Percentiles rank a stretch among this genome's conserved stretches.
Evolutionary conservation across 805 yeast species (phyloP).

Genomic region (Tetrapisispora nanseiensis): DNA sequence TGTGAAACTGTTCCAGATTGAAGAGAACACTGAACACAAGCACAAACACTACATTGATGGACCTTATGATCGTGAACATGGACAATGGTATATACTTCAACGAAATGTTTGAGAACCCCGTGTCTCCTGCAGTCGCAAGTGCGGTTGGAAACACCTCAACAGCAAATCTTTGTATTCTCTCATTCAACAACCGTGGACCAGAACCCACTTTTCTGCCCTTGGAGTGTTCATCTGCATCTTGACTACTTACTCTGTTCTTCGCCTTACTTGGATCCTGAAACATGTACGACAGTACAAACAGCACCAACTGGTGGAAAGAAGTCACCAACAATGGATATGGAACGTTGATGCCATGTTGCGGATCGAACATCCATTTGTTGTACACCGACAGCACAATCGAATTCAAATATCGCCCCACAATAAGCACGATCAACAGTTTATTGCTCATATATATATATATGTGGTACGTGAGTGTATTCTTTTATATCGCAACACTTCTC

Average conservation of each 20-base stretch:
- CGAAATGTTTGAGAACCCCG: constrained; percentile 84
- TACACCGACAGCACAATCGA: constrained; percentile 66
- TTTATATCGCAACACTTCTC: too few species aligned
- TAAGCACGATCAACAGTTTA: background rate
- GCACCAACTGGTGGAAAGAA: constrained; percentile 69
- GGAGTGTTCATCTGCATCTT: background rate
- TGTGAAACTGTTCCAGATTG: constrained; percentile 61
- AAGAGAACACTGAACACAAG: constrained; percentile 78
- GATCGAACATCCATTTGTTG: constrained; percentile 96
- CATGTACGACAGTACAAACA: constrained; percentile 40
- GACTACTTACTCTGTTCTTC: background rate
- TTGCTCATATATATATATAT: background rate
- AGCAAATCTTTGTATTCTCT: constrained; percentile 28
- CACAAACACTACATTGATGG: constrained; percentile 81
- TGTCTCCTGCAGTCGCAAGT: constrained; percentile 82
- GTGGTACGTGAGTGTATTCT: too few species aligned
- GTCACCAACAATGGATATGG: constrained; percentile 81
- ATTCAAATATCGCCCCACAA: constrained; percentile 57
- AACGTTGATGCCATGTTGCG: constrained; percentile 53
- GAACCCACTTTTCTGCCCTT: background rate
- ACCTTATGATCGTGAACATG: constrained; percentile 86
- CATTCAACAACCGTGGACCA: background rate
- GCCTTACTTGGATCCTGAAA: constrained; percentile 27
- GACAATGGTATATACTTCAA: constrained; percentile 70
- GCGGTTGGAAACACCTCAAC: constrained; percentile 65